Percentiles rank a stretch among this genome's conserved stretches.
These are phyloP conservation scores for Cornus florida DNA, from an alignment of 148 eudicot genomes.

Conservation along the genomic window DNA sequence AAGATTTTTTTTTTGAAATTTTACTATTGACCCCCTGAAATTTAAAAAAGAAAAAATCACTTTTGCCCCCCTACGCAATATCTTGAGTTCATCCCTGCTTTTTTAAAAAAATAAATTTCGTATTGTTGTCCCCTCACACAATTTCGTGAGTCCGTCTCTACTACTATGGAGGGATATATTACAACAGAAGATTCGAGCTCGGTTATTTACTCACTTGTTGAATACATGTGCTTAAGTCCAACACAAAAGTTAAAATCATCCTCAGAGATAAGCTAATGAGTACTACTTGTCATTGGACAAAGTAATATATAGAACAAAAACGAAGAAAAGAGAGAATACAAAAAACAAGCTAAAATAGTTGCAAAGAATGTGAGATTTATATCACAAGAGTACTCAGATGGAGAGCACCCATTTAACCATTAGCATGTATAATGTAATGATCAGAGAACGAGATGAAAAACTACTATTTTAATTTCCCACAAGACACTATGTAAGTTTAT, in stretches of 20 bases:
- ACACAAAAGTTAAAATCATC: slow-evolving; percentile 18
- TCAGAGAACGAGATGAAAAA: neutral
- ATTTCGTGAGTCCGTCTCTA: too few relatives aligned
- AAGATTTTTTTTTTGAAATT: too few relatives aligned
- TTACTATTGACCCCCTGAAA: too few relatives aligned
- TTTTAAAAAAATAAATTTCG: too few relatives aligned
- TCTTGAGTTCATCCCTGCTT: too few relatives aligned
- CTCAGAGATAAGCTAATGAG: slow-evolving; percentile 12
- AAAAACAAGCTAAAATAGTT: neutral
- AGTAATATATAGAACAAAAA: slow-evolving; percentile 2
- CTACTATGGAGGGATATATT: too few relatives aligned
- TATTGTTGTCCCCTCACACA: too few relatives aligned
- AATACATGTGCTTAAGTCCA: neutral
- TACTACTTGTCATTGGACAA: slow-evolving; percentile 19
- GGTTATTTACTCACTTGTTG: neutral
- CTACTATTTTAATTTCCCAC: neutral
- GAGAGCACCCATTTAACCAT: neutral
- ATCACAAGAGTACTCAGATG: neutral
- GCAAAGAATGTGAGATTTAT: slow-evolving; percentile 2
- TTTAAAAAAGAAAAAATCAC: too few relatives aligned
- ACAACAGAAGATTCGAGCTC: too few relatives aligned
- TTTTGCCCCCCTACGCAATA: too few relatives aligned
- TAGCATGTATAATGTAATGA: neutral
- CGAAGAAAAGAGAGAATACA: neutral
- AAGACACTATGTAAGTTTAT: neutral